Percentiles rank a stretch among this genome's conserved stretches.
phyloP scores from a whole-genome alignment of 2,329 filamentous ascomycete genomes.

The Aspergillus japonicus region DNA sequence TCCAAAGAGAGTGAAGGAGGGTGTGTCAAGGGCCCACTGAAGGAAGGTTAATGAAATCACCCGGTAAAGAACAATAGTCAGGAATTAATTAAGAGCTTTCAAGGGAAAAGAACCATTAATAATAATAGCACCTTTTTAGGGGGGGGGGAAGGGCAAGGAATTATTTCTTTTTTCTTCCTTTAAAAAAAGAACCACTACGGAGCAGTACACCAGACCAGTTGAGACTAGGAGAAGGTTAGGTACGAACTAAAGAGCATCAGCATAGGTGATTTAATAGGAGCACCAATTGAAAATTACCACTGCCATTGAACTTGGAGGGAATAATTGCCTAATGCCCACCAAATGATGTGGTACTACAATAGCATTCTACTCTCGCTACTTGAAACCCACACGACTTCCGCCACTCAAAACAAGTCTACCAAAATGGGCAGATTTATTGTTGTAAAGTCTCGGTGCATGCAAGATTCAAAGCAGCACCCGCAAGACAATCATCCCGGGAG shows the following conservation, averaged over 20 bases:
- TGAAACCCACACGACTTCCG: not conserved
- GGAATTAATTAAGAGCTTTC: not conserved
- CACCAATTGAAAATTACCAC: constrained; percentile 3
- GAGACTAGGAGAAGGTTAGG: not conserved
- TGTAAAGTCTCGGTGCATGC: not conserved
- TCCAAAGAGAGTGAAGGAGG: not conserved
- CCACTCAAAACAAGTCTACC: not conserved
- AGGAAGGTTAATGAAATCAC: constrained; percentile 8
- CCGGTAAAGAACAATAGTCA: constrained; percentile 6
- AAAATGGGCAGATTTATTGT: not conserved
- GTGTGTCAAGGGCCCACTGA: constrained; percentile 4
- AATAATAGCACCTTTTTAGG: constrained; percentile 3
- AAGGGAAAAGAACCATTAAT: not conserved
- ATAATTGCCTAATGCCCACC: not conserved
- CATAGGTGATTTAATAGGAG: not conserved
- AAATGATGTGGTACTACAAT: not conserved
- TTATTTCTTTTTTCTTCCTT: too few relatives aligned
- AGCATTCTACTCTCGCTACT: too few relatives aligned
- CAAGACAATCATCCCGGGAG: not conserved
- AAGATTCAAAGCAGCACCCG: not conserved
- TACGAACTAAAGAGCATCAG: not conserved
- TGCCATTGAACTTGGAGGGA: not conserved
- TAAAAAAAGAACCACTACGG: not conserved
- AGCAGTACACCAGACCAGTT: not conserved
- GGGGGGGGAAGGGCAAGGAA: not conserved